Evolutionary conservation across 2,329 filamentous ascomycete species (phyloP).

Genomic region (Xylariales sp.): DNA sequence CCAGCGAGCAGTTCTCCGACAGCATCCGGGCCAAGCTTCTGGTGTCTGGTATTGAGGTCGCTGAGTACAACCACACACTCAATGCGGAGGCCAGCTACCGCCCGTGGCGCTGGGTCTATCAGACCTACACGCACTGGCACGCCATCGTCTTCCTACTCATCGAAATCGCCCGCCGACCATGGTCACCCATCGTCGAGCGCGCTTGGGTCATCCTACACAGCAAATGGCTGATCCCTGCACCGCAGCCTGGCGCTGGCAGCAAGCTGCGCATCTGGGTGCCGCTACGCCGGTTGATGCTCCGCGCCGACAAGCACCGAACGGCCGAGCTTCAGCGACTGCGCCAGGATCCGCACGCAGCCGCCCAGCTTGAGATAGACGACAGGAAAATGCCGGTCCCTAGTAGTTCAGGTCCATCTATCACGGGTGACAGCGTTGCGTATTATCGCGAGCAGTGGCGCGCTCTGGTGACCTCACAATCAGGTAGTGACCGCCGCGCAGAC

Average conservation of each 20-base stretch:
- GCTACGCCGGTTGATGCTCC: constrained; percentile 32
- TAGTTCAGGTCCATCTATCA: constrained; percentile 22
- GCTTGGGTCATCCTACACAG: constrained; percentile 23
- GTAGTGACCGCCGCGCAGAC: not conserved
- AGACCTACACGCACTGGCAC: constrained; percentile 48
- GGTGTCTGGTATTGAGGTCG: constrained; percentile 67
- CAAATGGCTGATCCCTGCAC: constrained; percentile 20
- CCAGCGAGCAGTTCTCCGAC: constrained; percentile 50
- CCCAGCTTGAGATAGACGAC: constrained; percentile 24
- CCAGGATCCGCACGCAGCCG: constrained; percentile 17
- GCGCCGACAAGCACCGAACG: constrained; percentile 31
- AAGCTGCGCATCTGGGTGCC: constrained; percentile 35
- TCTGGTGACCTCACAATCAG: constrained; percentile 15
- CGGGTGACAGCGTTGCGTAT: constrained; percentile 13
- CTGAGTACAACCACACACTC: constrained; percentile 65
- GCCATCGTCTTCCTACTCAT: constrained; percentile 45
- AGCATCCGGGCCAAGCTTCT: constrained; percentile 67
- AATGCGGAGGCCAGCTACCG: constrained; percentile 51
- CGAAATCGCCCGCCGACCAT: constrained; percentile 29
- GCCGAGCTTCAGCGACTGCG: constrained; percentile 29
- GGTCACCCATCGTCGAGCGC: constrained; percentile 20
- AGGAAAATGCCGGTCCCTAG: constrained; percentile 17
- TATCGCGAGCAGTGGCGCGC: constrained; percentile 27
- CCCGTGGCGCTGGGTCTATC: constrained; percentile 45
- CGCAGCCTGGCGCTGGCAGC: constrained; percentile 19